These are phyloP conservation scores for Calonectria honghensis DNA, from an alignment of 2,329 filamentous ascomycete species.

Conservation along the genomic window DNA sequence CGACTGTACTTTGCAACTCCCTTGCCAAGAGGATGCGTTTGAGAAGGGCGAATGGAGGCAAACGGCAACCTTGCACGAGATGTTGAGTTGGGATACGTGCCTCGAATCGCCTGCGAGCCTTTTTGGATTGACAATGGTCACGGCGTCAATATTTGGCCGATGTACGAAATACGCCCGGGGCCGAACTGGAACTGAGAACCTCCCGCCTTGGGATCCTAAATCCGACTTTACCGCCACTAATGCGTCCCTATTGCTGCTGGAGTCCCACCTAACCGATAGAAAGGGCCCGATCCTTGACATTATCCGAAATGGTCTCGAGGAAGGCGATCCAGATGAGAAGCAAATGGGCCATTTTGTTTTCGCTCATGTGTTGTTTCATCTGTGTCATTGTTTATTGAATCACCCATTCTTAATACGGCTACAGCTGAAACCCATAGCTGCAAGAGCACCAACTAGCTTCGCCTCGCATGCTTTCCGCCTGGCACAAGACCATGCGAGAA, in stretches of 20 bases:
- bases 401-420: slow-evolving; percentile 70
- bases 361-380: slow-evolving; percentile 42
- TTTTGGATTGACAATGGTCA: slow-evolving; percentile 35
- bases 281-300: slow-evolving; percentile 32
- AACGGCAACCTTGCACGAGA: slow-evolving; percentile 38
- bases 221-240: slow-evolving; percentile 43
- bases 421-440: slow-evolving; percentile 56
- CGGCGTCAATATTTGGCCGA: slow-evolving; percentile 39
- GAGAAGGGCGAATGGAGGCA: slow-evolving; percentile 23
- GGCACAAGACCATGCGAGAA: slow-evolving; percentile 34
- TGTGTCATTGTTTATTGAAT: slow-evolving; percentile 67
- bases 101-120: slow-evolving; percentile 7
- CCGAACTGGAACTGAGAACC: slow-evolving; percentile 8
- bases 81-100: slow-evolving; percentile 39
- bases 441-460: slow-evolving; percentile 36
- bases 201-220: slow-evolving; percentile 42
- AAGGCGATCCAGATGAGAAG: slow-evolving; percentile 24
- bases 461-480: slow-evolving; percentile 20
- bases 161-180: slow-evolving; percentile 39
- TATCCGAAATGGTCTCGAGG: slow-evolving; percentile 30
- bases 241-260: slow-evolving; percentile 38
- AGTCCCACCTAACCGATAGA: slow-evolving; percentile 35
- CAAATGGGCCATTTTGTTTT: slow-evolving; percentile 42
- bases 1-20: slow-evolving; percentile 58
- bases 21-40: slow-evolving; percentile 47